Base-by-base conservation (phyloP, 2,329 filamentous ascomycete species). In the Penicillium sp. region DNA sequence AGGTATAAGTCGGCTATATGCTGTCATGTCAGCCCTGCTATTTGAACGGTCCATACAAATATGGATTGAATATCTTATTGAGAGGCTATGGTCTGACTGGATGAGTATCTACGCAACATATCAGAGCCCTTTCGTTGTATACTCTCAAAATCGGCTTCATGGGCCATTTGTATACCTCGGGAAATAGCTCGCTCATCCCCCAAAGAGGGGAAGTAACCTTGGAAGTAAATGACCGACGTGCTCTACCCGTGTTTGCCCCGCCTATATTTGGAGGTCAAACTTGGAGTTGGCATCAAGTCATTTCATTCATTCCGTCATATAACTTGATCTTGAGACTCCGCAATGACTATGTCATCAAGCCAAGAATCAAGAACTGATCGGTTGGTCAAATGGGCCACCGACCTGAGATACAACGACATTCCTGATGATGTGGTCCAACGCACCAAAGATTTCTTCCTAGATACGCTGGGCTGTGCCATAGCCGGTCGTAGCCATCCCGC, bases 371-470 rank as follows among this genome's bases (percentile, higher is more conserved):
- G 62, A 43, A 66, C 62, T 9, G 58, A 67, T 35, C 58, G 48
- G n/a, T 52, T 67, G 13, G 65, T 63, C 37, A 55, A 32, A 14
- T 68, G 65, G 63, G 60, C 65, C 14, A 51, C 60, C 10, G 56
- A 57, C 10, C 56, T 69, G 16, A 50, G 59, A 24, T 69, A 66
- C 47, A 24, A 51, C 3, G 61, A 68, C 26, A 62, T 69, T 18
- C 64, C 68, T 4, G 37, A 57, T 14, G 40, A 64, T 43, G 68
- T 68, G 2, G 49, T 72, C 22, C 53, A 70, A 44, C 66, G 69
- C 18, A 71, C 69, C 7, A 70, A 70, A 37, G 69, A 70, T 40
- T 66, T 71, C 34, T 72, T 71, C 49, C 42, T 70, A 11, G 69
- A 72, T 48, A 67, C 64, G 38, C 50, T 72, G 1, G 69, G 65